Conservation (phyloP, 2,329 filamentous ascomycete species). For the Lasiodiplodia sp. region DNA sequence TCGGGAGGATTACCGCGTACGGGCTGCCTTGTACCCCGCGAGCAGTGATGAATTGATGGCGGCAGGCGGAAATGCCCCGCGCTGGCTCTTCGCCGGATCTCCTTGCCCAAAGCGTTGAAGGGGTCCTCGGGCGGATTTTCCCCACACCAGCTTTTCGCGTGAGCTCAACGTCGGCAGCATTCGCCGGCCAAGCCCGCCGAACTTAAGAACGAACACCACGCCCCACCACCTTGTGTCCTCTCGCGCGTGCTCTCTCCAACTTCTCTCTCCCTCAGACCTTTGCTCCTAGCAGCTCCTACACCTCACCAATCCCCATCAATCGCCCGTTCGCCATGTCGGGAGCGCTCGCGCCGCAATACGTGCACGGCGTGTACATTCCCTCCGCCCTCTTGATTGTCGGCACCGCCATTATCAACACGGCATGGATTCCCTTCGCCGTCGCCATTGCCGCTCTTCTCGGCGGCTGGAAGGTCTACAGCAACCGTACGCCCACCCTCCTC, state of each 20-base stretch:
- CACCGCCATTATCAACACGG: conserved; percentile 77
- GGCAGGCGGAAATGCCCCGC: conserved; percentile 14
- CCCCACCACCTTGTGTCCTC: neutral
- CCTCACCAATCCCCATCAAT: neutral
- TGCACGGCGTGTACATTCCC: conserved; percentile 85
- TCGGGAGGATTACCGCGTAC: neutral
- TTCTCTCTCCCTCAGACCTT: neutral
- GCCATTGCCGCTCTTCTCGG: conserved; percentile 71
- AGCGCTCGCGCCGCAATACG: conserved; percentile 64
- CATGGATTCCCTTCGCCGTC: conserved; percentile 72
- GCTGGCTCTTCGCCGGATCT: neutral
- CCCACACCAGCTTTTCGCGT: conserved; percentile 26
- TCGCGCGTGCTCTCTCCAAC: conserved; percentile 1
- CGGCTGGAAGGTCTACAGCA: conserved; percentile 73
- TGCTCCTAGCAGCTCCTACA: neutral
- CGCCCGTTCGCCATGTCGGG: conserved; percentile 18
- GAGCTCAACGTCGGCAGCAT: conserved; percentile 21
- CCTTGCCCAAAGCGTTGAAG: conserved; percentile 25
- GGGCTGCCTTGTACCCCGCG: neutral
- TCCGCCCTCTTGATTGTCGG: conserved; percentile 79
- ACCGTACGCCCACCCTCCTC: conserved; percentile 63
- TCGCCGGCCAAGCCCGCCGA: neutral
- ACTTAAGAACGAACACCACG: conserved; percentile 13
- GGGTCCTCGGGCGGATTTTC: conserved; percentile 23
- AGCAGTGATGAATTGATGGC: neutral